Conservation (phyloP, 148 eudicot species). For the Polygonum maritimum region DNA sequence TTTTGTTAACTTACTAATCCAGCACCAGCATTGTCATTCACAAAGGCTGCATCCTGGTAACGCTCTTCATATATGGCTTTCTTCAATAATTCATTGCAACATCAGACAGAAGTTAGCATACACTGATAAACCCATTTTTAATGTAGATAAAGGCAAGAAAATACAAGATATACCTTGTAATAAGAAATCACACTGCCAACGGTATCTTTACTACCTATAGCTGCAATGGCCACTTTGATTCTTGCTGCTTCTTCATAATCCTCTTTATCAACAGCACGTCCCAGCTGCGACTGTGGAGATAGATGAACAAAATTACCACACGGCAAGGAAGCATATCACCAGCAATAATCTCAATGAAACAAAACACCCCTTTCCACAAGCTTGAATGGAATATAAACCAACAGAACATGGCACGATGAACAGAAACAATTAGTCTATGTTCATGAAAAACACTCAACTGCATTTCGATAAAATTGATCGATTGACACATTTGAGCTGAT, state of each 20-base stretch:
- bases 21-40: constrained; percentile 80
- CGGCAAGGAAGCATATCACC: background rate
- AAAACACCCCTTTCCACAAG: background rate
- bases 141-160: background rate
- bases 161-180: constrained; percentile 41
- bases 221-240: constrained; percentile 90
- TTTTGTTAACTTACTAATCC: constrained; percentile 65
- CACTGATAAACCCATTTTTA: constrained; percentile 8
- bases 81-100: constrained; percentile 31
- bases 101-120: constrained; percentile 12
- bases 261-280: constrained; percentile 55
- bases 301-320: constrained; percentile 5
- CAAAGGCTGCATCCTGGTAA: constrained; percentile 76
- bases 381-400: background rate
- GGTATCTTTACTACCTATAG: constrained; percentile 72
- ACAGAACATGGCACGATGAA: background rate
- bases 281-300: constrained; percentile 60
- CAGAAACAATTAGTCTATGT: background rate
- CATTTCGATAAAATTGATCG: background rate
- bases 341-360: background rate
- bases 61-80: constrained; percentile 76
- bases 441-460: background rate
- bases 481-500: background rate
- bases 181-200: constrained; percentile 86
- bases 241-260: constrained; percentile 88